A percentile compares a stretch with the other conserved stretches of the same genome.
Conservation (phyloP, 108 stramenopile genomes). For the Aurantiochytrium sp. region DNA sequence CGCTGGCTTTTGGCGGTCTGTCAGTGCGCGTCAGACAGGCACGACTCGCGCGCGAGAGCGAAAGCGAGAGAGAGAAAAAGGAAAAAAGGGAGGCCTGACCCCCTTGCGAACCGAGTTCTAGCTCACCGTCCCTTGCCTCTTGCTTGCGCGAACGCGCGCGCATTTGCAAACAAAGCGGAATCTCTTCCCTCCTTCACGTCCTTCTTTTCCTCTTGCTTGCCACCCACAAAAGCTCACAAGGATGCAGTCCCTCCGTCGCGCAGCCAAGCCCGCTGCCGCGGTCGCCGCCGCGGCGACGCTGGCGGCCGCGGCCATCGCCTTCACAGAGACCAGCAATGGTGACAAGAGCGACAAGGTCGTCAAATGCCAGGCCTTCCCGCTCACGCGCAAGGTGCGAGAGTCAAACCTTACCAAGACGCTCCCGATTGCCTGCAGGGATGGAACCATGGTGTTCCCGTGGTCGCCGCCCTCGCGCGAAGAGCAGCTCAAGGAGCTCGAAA, state of each 20-base stretch:
- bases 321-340: not conserved
- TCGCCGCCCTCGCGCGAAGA: slow-evolving; percentile 31
- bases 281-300: not conserved
- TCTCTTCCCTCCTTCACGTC: too few relatives aligned
- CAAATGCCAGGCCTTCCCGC: slow-evolving; percentile 10
- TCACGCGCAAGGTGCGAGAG: not conserved
- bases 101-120: too few relatives aligned
- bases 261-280: not conserved
- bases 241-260: not conserved
- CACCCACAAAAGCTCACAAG: not conserved
- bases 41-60: too few relatives aligned
- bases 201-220: too few relatives aligned
- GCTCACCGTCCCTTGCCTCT: too few relatives aligned
- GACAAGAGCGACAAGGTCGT: not conserved
- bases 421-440: slow-evolving; percentile 32
- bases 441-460: slow-evolving; percentile 48
- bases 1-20: too few relatives aligned
- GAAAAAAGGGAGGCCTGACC: too few relatives aligned
- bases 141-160: too few relatives aligned
- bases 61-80: too few relatives aligned
- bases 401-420: not conserved
- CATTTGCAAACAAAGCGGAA: too few relatives aligned
- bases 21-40: too few relatives aligned
- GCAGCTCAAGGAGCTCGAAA: slow-evolving; percentile 42
- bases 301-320: not conserved